A percentile compares a stretch with the other conserved stretches of the same genome.
These are phyloP conservation scores for Pythium myriotylum DNA, from an alignment of 352 stramenopile genomes.

Conservation along the genomic window DNA sequence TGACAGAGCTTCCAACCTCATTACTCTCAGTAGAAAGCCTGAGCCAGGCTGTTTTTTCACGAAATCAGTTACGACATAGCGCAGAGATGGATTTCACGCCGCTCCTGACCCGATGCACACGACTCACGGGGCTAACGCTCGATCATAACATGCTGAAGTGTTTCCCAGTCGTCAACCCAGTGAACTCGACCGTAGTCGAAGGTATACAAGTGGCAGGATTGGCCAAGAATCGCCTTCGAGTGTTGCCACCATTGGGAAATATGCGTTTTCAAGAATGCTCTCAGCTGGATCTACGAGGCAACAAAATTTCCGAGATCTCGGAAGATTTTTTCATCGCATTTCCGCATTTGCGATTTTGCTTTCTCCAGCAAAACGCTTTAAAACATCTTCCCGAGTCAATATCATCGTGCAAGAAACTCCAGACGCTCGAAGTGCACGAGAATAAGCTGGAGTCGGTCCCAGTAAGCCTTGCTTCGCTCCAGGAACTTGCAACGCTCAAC, in stretches of 20 bases:
- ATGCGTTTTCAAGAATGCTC: constrained; percentile 36
- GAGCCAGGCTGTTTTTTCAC: constrained; percentile 30
- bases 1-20: constrained; percentile 34
- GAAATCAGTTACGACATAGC: constrained; percentile 39
- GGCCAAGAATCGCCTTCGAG: constrained; percentile 20
- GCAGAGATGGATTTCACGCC: constrained; percentile 3
- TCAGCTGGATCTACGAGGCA: constrained; percentile 50
- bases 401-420: constrained; percentile 31
- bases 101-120: constrained; percentile 13
- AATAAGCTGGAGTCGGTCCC: constrained; percentile 48
- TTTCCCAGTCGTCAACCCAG: constrained; percentile 22
- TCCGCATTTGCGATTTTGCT: constrained; percentile 38
- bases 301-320: constrained; percentile 44
- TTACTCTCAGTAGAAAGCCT: constrained; percentile 27
- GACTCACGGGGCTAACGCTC: constrained; percentile 28
- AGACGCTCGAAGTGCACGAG: constrained; percentile 50
- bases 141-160: constrained; percentile 46
- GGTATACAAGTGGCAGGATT: constrained; percentile 23
- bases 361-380: constrained; percentile 49
- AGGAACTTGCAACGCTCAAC: constrained; percentile 43
- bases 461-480: constrained; percentile 29
- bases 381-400: constrained; percentile 39
- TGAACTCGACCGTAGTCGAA: not conserved
- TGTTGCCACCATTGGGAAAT: constrained; percentile 19
- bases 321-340: constrained; percentile 44